Percentiles rank a stretch among this genome's conserved stretches.
Conservation (phyloP, 2,329 filamentous ascomycete species). For the Aspergillus sojae region DNA sequence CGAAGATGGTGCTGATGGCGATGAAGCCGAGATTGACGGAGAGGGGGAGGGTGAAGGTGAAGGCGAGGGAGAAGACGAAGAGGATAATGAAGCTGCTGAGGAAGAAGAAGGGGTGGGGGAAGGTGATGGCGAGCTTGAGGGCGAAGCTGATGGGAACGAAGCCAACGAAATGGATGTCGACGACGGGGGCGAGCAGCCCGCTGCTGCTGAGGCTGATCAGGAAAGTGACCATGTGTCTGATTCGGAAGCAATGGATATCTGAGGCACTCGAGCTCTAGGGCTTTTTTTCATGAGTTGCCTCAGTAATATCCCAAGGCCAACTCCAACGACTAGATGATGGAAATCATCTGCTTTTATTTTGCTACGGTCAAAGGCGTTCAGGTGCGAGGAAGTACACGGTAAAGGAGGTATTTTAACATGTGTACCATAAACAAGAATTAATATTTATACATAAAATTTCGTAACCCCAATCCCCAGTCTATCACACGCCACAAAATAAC, state of each 20-base stretch:
- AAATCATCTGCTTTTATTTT: neutral
- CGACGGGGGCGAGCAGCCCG: conserved; percentile 1
- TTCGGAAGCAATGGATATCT: conserved; percentile 13
- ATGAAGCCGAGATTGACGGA: conserved; percentile 13
- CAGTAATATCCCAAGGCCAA: neutral
- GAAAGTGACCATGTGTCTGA: conserved; percentile 21
- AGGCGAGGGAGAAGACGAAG: conserved; percentile 15
- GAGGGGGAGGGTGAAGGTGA: conserved; percentile 20
- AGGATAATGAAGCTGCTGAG: conserved; percentile 18
- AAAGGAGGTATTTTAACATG: neutral
- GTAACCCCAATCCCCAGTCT: neutral
- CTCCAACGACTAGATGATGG: neutral
- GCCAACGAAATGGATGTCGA: conserved; percentile 16
- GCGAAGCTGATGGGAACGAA: conserved; percentile 14
- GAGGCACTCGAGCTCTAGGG: neutral
- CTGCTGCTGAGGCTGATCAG: conserved; percentile 17
- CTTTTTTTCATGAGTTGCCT: neutral
- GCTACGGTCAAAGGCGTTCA: neutral
- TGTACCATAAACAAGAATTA: neutral
- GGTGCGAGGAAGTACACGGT: neutral
- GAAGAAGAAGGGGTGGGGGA: conserved; percentile 15
- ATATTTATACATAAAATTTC: neutral
- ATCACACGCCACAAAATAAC: neutral
- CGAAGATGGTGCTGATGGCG: conserved; percentile 12
- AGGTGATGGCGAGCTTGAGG: conserved; percentile 11